phyloP scores from a whole-genome alignment of 2,329 filamentous ascomycete genomes.

The Coleophoma cylindrospora region DNA sequence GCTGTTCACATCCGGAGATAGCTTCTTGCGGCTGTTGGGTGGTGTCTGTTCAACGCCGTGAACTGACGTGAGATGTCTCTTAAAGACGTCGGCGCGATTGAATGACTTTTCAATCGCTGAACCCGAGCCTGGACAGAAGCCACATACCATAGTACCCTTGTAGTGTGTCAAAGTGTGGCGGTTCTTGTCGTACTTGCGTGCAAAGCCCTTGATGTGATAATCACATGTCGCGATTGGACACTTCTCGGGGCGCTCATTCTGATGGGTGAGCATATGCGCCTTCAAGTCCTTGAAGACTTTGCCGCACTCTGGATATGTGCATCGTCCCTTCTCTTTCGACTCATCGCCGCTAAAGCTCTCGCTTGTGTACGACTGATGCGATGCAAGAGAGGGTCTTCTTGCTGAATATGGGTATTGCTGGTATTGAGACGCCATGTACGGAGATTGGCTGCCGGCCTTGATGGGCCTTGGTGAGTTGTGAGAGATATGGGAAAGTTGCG shows the following conservation, averaged over 20 bases:
- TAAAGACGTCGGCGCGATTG: constrained; percentile 95
- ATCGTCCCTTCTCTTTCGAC: constrained; percentile 32
- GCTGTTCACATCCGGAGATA: constrained; percentile 25
- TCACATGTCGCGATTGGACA: constrained; percentile 92
- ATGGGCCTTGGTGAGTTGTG: constrained; percentile 15
- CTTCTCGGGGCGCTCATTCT: constrained; percentile 89
- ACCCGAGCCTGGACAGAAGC: constrained; percentile 86
- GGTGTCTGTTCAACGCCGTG: constrained; percentile 93
- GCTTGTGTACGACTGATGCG: constrained; percentile 22
- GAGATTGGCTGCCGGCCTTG: constrained; percentile 24
- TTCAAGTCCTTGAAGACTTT: constrained; percentile 61
- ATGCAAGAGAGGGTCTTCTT: constrained; percentile 19
- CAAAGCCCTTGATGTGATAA: constrained; percentile 91
- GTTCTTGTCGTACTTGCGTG: constrained; percentile 97
- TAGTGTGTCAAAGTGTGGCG: constrained; percentile 94
- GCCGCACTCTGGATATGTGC: constrained; percentile 53
- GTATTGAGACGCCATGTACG: constrained; percentile 21
- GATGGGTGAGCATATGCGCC: constrained; percentile 95
- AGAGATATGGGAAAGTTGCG: constrained; percentile 21
- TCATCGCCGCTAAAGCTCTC: constrained; percentile 26
- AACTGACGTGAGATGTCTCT: constrained; percentile 86
- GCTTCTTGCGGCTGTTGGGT: constrained; percentile 79
- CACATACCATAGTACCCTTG: constrained; percentile 96
- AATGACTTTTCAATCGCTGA: constrained; percentile 91
- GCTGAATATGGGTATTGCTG: constrained; percentile 22